Conservation (phyloP, 306 rosid species). For the Aeschynomene evenia region DNA sequence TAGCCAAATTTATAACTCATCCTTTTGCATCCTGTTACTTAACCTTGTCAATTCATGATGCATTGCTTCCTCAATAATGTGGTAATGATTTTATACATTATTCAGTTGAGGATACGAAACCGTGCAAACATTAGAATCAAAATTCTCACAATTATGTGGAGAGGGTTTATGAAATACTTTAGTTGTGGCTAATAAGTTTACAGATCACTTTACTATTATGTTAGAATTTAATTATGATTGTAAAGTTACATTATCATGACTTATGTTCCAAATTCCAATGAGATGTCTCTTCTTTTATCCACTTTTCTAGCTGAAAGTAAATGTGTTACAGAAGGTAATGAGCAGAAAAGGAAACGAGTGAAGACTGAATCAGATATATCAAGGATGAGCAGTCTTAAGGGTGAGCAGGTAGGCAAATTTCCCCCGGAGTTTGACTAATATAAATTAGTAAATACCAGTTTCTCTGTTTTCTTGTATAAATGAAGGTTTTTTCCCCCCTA, state of each 20-base stretch:
- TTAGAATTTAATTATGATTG: background rate
- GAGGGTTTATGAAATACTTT: background rate
- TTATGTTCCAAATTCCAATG: background rate
- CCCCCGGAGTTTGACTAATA: background rate
- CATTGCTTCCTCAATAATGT: constrained; percentile 13
- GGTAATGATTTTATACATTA: constrained; percentile 20
- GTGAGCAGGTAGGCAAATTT: constrained; percentile 71
- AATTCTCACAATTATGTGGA: constrained; percentile 14
- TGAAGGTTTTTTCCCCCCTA: background rate
- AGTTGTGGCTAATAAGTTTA: constrained; percentile 2
- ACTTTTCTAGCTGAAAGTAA: constrained; percentile 35
- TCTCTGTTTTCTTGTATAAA: background rate
- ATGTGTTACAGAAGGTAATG: constrained; percentile 75
- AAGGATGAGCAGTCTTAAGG: constrained; percentile 74
- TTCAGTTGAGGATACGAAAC: constrained; percentile 25
- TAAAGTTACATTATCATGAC: constrained; percentile 12
- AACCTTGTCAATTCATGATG: constrained; percentile 18
- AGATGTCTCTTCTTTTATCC: constrained; percentile 19
- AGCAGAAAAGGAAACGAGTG: constrained; percentile 81
- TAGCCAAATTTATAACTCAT: constrained; percentile 7
- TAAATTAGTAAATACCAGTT: background rate
- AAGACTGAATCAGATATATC: constrained; percentile 80
- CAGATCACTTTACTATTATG: background rate
- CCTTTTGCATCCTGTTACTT: constrained; percentile 28
- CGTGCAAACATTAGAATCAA: background rate